Base-by-base conservation (phyloP, 148 eudicot genomes). In the Nepenthes mirabilis region DNA sequence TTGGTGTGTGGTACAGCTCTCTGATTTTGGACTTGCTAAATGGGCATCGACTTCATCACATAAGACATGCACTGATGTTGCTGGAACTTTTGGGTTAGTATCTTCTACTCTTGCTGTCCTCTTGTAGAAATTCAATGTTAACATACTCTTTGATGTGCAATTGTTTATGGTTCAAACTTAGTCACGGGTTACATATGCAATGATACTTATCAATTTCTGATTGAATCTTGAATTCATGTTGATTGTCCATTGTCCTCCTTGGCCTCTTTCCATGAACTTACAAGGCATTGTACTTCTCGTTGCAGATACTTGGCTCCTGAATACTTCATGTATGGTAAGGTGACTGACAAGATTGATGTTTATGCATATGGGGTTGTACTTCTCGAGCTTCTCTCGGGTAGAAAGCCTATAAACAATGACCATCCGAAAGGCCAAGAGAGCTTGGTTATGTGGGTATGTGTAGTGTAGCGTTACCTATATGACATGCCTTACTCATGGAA, bases 331-430 rank as follows among this genome's bases (percentile, higher is more conserved):
- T 79, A 82, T 54, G 99, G 95, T 43, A 86, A 89, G 74, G 81
- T 86, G 49, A 84, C 75, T 5, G 87, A 86, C 54, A 89, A 82
- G 70, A 74, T 93, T 58, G 99, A 93, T 75, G 95, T 89, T 14
- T 93, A 85, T 72, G 99, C 99, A 37, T 93, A 67, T 36, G 99
- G 99, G 7, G 99, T 93, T 79, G 97, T 93, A 56, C 96, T 93
- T 64, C 99, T 93, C n/a, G 99, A 93, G 90, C 91, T 93, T 72
- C 79, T 93, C 49, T 79, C 99, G 0, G 99, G 99, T 61, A 86
- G 89, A 72, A 89, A 84, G 62, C 96, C 97, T 47, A 84, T 93
- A 61, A 74, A 82, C 72, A 72, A 55, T 61, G 91, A 77, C 62
- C 75, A 60, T 23, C 87, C 89, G 47, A 89, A 89, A 67, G 96